Percentiles rank a stretch among this genome's conserved stretches.
Conservation (phyloP, 345 rosid species). For the Syzygium jambos region DNA sequence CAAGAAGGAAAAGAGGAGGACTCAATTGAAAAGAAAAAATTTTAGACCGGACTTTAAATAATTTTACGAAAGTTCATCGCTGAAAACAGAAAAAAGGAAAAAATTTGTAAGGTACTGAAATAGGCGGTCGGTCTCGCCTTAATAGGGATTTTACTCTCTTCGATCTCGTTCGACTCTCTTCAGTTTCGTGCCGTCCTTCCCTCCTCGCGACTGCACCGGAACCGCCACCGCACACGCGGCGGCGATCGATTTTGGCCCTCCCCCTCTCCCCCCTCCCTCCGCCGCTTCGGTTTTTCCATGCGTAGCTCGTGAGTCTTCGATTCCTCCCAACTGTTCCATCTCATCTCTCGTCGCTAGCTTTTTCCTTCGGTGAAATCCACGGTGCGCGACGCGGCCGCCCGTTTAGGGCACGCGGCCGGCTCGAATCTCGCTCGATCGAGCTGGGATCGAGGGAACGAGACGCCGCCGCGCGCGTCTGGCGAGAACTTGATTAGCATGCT, state of each 20-base stretch:
- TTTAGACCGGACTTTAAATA: neutral
- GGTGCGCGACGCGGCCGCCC: neutral
- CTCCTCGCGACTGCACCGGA: neutral
- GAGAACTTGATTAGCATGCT: neutral
- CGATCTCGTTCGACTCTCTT: neutral
- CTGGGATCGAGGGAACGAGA: neutral
- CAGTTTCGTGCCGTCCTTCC: neutral
- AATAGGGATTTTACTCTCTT: neutral
- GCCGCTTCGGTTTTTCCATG: neutral
- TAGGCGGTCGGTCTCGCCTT: neutral
- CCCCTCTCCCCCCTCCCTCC: neutral
- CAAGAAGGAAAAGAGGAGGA: neutral
- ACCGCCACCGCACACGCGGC: neutral
- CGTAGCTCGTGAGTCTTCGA: neutral
- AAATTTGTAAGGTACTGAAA: neutral
- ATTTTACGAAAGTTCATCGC: neutral
- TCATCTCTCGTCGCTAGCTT: neutral
- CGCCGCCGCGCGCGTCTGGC: neutral
- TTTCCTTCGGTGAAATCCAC: neutral
- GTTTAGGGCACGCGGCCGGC: neutral
- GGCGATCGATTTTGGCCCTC: neutral
- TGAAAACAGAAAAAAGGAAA: neutral
- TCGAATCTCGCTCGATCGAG: neutral
- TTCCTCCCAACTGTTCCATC: neutral
- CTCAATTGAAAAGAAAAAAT: neutral